Evolutionary conservation across 164 flowering plant species (phyloP).

Genomic region (Litsea cubeba): DNA sequence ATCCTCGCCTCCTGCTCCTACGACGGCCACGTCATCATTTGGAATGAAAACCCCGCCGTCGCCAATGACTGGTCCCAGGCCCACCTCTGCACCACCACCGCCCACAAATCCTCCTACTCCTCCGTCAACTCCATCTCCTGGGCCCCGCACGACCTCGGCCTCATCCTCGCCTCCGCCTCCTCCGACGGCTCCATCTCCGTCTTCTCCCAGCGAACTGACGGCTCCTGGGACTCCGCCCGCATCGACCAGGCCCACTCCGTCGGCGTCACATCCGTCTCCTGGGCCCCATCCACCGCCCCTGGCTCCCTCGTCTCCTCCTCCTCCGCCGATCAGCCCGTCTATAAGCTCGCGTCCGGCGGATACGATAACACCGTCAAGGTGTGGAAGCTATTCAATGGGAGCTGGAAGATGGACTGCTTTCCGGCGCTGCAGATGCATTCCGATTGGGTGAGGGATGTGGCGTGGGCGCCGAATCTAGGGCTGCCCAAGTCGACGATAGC

Average conservation of each 20-base stretch:
- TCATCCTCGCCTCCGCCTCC: slow-evolving; percentile 39
- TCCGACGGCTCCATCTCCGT: slow-evolving; percentile 46
- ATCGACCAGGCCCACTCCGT: slow-evolving; percentile 47
- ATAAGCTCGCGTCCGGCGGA: slow-evolving; percentile 46
- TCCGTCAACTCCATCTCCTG: slow-evolving; percentile 47
- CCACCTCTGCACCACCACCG: slow-evolving; percentile 26
- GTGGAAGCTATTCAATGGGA: slow-evolving; percentile 40
- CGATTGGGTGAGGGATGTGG: slow-evolving; percentile 53
- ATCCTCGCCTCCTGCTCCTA: slow-evolving; percentile 43
- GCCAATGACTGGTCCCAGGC: slow-evolving; percentile 39
- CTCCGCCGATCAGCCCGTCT: slow-evolving; percentile 26
- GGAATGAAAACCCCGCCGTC: slow-evolving; percentile 35
- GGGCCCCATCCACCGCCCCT: slow-evolving; percentile 44
- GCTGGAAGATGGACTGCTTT: slow-evolving; percentile 52
- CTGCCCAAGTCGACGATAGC: slow-evolving; percentile 51
- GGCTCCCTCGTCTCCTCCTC: slow-evolving; percentile 32
- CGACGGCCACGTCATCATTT: slow-evolving; percentile 38
- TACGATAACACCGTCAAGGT: slow-evolving; percentile 45
- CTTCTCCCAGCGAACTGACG: slow-evolving; percentile 33
- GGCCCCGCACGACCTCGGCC: slow-evolving; percentile 51
- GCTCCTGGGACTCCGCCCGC: slow-evolving; percentile 37
- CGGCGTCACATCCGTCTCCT: slow-evolving; percentile 48
- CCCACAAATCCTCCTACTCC: slow-evolving; percentile 22
- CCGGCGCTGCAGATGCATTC: slow-evolving; percentile 46
- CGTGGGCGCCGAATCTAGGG: slow-evolving; percentile 55